A percentile compares a stretch with the other conserved stretches of the same genome.
These are phyloP conservation scores for Metschnikowia matae DNA, from an alignment of 805 yeast species.

Conservation along the genomic window DNA sequence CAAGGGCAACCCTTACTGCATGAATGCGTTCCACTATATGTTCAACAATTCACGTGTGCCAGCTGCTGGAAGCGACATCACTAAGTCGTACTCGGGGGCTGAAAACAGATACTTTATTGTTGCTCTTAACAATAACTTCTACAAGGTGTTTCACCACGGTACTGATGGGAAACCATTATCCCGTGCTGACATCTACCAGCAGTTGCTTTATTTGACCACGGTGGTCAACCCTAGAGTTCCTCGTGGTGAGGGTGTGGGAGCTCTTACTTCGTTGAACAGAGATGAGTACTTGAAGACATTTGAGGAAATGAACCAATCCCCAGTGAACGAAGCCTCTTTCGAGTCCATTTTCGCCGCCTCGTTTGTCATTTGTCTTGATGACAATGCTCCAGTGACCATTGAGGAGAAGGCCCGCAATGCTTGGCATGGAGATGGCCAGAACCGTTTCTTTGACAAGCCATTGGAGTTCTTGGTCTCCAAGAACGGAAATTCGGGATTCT, in stretches of 20 bases:
- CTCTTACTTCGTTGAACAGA: conserved; percentile 78
- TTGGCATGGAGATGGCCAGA: conserved; percentile 95
- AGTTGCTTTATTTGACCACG: conserved; percentile 50
- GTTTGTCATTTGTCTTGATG: conserved; percentile 76
- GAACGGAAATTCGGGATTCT: conserved; percentile 86
- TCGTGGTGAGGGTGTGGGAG: conserved; percentile 61
- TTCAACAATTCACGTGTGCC: conserved; percentile 88
- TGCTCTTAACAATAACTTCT: conserved; percentile 72
- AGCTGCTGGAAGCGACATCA: conserved; percentile 56
- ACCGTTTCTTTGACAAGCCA: conserved; percentile 91
- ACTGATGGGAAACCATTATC: conserved; percentile 41
- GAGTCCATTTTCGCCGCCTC: conserved; percentile 72
- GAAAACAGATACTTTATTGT: conserved; percentile 68
- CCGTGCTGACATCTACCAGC: conserved; percentile 49
- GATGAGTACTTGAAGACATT: conserved; percentile 72
- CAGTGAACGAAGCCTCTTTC: conserved; percentile 58
- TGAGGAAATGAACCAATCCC: conserved; percentile 51
- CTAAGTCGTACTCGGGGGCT: conserved; percentile 46
- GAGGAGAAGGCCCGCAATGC: conserved; percentile 79
- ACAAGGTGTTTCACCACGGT: conserved; percentile 64
- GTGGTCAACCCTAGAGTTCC: conserved; percentile 33
- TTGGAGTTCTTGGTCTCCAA: conserved; percentile 75
- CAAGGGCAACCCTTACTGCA: conserved; percentile 81
- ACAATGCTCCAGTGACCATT: conserved; percentile 65
- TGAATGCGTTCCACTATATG: conserved; percentile 90